phyloP scores from a whole-genome alignment of 108 stramenopile species.

The Craspedostauros australis region DNA sequence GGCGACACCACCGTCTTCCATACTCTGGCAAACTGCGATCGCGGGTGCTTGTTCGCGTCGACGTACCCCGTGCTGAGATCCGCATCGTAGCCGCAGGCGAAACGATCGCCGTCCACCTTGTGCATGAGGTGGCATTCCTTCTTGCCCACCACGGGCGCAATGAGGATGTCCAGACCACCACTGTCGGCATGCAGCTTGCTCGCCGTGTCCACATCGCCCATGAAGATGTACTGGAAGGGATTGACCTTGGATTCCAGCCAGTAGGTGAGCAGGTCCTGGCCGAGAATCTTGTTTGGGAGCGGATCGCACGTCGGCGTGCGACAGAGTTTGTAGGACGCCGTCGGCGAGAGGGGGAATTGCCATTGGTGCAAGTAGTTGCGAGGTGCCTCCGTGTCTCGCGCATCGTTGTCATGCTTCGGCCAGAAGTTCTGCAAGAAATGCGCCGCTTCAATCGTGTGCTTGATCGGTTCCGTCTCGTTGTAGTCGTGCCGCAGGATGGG shows the following conservation, averaged over 20 bases:
- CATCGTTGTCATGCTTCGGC: conserved; percentile 16
- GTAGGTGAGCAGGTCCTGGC: conserved; percentile 64
- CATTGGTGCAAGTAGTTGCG: conserved; percentile 75
- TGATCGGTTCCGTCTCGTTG: conserved; percentile 61
- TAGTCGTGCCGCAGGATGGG: conserved; percentile 65
- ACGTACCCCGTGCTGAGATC: too few relatives aligned
- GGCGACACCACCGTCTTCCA: conserved; percentile 61
- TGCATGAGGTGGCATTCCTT: conserved; percentile 82
- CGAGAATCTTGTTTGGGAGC: conserved; percentile 57
- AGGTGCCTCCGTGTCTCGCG: background rate
- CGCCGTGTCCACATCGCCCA: conserved; percentile 61
- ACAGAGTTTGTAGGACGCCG: conserved; percentile 57
- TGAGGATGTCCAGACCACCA: conserved; percentile 72
- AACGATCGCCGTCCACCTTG: conserved; percentile 43
- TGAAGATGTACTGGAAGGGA: conserved; percentile 82
- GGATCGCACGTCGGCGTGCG: conserved; percentile 30
- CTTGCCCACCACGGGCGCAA: conserved; percentile 73
- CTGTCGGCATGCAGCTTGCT: conserved; percentile 64
- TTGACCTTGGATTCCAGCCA: conserved; percentile 58
- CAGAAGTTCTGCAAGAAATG: conserved; percentile 63
- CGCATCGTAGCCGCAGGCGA: conserved; percentile 56
- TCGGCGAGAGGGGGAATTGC: conserved; percentile 76
- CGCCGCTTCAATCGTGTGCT: conserved; percentile 35
- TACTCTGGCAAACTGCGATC: conserved; percentile 48
- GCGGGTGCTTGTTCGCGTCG: conserved; percentile 54